A percentile compares a stretch with the other conserved stretches of the same genome.
Conservation (phyloP, 2,329 filamentous ascomycete species). For the Paraphaeosphaeria minitans region DNA sequence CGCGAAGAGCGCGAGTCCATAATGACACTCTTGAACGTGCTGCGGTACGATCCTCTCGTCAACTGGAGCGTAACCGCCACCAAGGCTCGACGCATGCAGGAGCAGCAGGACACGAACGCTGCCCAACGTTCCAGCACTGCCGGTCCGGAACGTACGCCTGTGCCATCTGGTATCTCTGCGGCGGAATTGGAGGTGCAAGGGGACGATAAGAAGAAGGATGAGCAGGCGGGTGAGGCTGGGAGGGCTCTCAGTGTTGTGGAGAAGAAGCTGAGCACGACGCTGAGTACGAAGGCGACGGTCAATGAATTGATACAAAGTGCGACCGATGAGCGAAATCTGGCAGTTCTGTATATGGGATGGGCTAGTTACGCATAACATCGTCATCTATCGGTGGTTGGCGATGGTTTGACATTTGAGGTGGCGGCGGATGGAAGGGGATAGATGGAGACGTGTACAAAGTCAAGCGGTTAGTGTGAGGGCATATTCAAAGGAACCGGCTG, state of each 20-base stretch:
- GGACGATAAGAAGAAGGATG: slow-evolving; percentile 49
- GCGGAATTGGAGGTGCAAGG: slow-evolving; percentile 36
- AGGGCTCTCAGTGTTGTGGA: slow-evolving; percentile 89
- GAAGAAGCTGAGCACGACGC: slow-evolving; percentile 92
- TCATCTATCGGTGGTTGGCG: not conserved
- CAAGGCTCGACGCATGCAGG: slow-evolving; percentile 69
- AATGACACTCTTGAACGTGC: slow-evolving; percentile 96
- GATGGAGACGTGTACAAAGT: too few relatives aligned
- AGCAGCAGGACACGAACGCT: slow-evolving; percentile 61
- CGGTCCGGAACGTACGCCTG: slow-evolving; percentile 36
- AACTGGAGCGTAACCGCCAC: slow-evolving; percentile 87
- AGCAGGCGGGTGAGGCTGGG: slow-evolving; percentile 80
- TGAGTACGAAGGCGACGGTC: slow-evolving; percentile 93
- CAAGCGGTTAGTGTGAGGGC: too few relatives aligned
- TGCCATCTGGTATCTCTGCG: slow-evolving; percentile 25
- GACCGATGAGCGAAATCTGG: slow-evolving; percentile 88
- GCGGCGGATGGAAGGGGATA: too few relatives aligned
- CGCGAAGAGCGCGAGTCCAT: slow-evolving; percentile 96
- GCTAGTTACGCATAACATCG: slow-evolving; percentile 41
- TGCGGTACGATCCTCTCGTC: slow-evolving; percentile 97
- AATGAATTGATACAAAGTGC: slow-evolving; percentile 97
- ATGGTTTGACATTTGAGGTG: too few relatives aligned
- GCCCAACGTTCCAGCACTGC: slow-evolving; percentile 42
- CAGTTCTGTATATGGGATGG: slow-evolving; percentile 69
- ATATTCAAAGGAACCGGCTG: not conserved